Evolutionary conservation across 352 stramenopile genomes (phyloP), one percentile per base, ranked within the genome.

Genomic region (Globisporangium recalcitrans): DNA sequence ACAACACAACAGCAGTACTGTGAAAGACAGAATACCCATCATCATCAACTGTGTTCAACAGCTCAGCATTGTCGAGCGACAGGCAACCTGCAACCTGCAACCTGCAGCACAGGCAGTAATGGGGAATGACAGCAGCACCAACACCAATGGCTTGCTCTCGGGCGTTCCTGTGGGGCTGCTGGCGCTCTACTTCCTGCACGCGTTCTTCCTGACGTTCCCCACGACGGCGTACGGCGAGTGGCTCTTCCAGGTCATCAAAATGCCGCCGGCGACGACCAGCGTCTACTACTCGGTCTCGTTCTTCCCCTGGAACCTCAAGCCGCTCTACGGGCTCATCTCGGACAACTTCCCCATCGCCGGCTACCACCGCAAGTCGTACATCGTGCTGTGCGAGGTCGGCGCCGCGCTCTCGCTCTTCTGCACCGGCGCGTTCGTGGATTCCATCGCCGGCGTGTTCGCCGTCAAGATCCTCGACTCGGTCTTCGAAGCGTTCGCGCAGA

Each of bases 241-340:
- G 82, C 82, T 93, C 64, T 91, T 91, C 67, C 55, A 88, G 34
- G 68, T 87, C 36, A 79, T 93, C 55, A 72, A 78, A 70, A 93
- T 93, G 82, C 69, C 80, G 32, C 84, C 84, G 31, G 80, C 84
- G 32, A 91, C 79, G 14, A 91, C 84, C 1, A 74, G 75, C 34
- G 73, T 93, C 72, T 93, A 91, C 72, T 91, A 91, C 72, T 87
- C 84, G 26, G 70, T 90, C 66, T 70, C 78, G 27, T 93, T 93
- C 72, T 87, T 93, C 65, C 84, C 84, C 9, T 93, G 84, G 84
- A 91, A 93, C 72, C 70, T 91, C 71, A 93, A 93, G 72, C 84
- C 82, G 38, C 74, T 93, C 58, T 93, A 93, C 63, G 84, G 81
- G 0, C 70, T 90, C 29, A 67, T 93, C 44, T 91, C 82, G 29